Conservation (phyloP, 139 green algal species). For the Nannochloris sp. region DNA sequence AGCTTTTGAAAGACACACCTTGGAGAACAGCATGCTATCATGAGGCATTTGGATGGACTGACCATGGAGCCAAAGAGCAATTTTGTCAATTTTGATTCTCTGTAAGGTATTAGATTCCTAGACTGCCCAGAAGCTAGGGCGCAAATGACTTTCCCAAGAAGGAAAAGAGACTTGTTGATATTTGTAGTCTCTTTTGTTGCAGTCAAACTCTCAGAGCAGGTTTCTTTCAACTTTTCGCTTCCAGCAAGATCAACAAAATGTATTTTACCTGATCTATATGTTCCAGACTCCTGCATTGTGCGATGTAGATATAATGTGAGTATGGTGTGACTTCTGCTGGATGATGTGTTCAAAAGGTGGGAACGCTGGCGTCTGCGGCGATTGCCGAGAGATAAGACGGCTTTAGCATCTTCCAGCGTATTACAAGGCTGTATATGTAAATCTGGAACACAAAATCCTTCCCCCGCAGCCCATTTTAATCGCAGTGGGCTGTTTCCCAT, state of each 20-base stretch:
- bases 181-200: conserved; percentile 79
- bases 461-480: conserved; percentile 62
- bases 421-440: conserved; percentile 31
- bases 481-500: conserved; percentile 47
- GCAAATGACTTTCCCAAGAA: conserved; percentile 74
- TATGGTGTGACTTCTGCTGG: conserved; percentile 69
- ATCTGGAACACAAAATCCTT: conserved; percentile 70
- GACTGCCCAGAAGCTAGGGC: conserved; percentile 17
- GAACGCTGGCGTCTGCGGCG: conserved; percentile 60
- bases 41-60: conserved; percentile 53
- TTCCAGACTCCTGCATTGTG: conserved; percentile 11
- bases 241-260: conserved; percentile 88
- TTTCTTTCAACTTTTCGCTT: conserved; percentile 79
- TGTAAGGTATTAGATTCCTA: conserved; percentile 19
- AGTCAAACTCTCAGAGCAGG: conserved; percentile 41
- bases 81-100: conserved; percentile 48
- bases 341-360: conserved; percentile 82
- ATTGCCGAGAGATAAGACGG: conserved; percentile 33
- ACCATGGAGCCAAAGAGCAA: conserved; percentile 52
- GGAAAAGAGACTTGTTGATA: conserved; percentile 92
- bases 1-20: background rate
- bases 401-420: conserved; percentile 29
- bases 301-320: conserved; percentile 72
- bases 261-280: conserved; percentile 59
- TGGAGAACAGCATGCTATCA: conserved; percentile 86